Percentiles rank a stretch among this genome's conserved stretches.
Evolutionary conservation across 208 protist species (phyloP).

Genomic region (Leishmania martiniquensis): DNA sequence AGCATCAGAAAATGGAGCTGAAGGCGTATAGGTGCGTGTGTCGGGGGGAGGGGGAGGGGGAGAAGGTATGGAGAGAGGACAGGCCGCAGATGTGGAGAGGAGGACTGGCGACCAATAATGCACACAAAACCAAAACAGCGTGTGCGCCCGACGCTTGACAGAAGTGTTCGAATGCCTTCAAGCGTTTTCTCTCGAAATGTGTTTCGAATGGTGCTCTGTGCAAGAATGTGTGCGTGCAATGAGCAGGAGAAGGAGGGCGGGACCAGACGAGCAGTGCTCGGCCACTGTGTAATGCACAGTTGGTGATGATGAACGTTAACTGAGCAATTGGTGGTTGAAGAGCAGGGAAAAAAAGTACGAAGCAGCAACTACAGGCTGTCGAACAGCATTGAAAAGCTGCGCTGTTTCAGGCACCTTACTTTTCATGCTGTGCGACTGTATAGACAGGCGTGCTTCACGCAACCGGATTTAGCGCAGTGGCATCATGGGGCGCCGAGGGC

Average conservation of each 20-base stretch:
- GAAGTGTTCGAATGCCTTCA: neutral
- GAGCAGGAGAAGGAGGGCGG: neutral
- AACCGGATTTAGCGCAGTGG: neutral
- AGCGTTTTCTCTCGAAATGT: neutral
- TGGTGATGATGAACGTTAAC: too few relatives aligned
- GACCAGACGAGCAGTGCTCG: too few relatives aligned
- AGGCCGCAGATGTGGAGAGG: too few relatives aligned
- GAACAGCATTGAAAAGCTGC: too few relatives aligned
- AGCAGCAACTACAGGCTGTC: too few relatives aligned
- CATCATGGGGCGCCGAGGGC: neutral
- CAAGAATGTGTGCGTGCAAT: neutral
- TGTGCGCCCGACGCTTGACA: neutral
- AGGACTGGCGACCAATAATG: neutral
- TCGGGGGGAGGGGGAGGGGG: neutral
- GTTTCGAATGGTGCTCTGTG: neutral
- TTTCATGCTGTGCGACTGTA: too few relatives aligned
- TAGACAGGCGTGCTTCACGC: too few relatives aligned
- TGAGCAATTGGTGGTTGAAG: too few relatives aligned
- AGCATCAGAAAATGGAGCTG: constrained; percentile 33
- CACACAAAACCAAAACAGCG: neutral
- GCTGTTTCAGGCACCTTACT: too few relatives aligned
- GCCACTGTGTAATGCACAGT: too few relatives aligned
- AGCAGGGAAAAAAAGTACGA: too few relatives aligned
- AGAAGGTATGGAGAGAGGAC: too few relatives aligned
- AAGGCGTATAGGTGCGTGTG: neutral